Base-by-base conservation (phyloP, 2,329 filamentous ascomycete species). In the Fusarium palustre region DNA sequence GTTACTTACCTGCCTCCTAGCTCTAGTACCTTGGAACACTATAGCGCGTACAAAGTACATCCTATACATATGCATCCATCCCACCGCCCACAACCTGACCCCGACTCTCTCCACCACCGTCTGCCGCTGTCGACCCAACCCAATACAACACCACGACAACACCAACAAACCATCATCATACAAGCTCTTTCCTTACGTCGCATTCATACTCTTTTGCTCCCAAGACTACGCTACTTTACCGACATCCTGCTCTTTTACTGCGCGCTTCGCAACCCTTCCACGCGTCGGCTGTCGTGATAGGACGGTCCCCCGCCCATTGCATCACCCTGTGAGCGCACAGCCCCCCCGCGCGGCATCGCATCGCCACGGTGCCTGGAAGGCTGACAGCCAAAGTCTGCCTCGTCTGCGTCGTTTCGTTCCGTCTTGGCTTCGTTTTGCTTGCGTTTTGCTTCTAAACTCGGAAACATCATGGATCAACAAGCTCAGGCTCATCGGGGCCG, bases 321-420 rank as follows among this genome's bases (percentile, higher is more conserved):
- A 76, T 76, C 74, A 74, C 68, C 63, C 61, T 71, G 70, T 66
- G 68, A 75, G 64, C 78, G 80, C 81, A 82, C 81, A 82, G 81
- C 81, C 81, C 75, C 55, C 74, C 75, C 66, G 48, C 48, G 48
- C 48, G 34, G 34, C 48, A 50, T 50, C 48, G 74, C 76, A 77
- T 72, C 75, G 81, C 79, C 79, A 80, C 79, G 73, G 77, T 77
- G 75, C 77, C 78, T 76, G 72, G 72, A 77, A 82, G 81, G 81
- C 81, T 82, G 81, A 83, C 79, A 82, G 28, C 72, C 74, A 72
- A 66, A 80, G 76, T 81, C 81, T 84, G 82, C 83, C 82, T 84
- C 75, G 64, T 61, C 64, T 61, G 50, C 55, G 59, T 70, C 67
- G 79, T 72, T 55, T 50, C 33, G 9, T 30, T 50, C 48, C 34